Conservation (phyloP, 2,329 filamentous ascomycete species). For the Diaporthe nobilis region DNA sequence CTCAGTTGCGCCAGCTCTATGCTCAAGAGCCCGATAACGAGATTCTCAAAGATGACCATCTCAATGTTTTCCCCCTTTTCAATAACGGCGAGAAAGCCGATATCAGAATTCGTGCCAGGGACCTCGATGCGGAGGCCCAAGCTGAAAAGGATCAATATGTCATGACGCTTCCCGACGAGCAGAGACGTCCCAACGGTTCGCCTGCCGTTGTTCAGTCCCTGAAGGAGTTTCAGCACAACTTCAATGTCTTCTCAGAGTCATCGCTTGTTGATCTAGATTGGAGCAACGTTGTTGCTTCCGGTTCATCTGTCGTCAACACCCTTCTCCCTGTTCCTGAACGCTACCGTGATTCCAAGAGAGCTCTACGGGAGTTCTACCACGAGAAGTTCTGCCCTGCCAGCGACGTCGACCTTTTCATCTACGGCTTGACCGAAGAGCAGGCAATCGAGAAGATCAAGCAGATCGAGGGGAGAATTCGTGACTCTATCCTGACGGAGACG, state of each 20-base stretch:
- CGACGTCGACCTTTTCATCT: conserved; percentile 89
- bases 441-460: conserved; percentile 87
- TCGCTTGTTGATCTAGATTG: conserved; percentile 83
- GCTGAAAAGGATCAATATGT: conserved; percentile 76
- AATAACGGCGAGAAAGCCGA: conserved; percentile 63
- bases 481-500: conserved; percentile 85
- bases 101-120: conserved; percentile 74
- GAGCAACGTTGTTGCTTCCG: conserved; percentile 85
- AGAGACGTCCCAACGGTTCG: conserved; percentile 73
- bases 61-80: conserved; percentile 79
- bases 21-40: conserved; percentile 76
- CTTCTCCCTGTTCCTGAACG: conserved; percentile 78
- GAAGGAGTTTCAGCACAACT: conserved; percentile 82
- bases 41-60: conserved; percentile 66
- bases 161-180: conserved; percentile 74
- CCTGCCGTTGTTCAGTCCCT: conserved; percentile 78
- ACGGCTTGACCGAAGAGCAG: conserved; percentile 82
- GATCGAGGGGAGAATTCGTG: conserved; percentile 81
- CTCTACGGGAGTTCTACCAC: conserved; percentile 82
- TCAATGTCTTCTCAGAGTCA: conserved; percentile 85
- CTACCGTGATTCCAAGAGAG: conserved; percentile 73
- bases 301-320: conserved; percentile 85
- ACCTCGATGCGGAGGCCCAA: conserved; percentile 69
- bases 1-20: conserved; percentile 75
- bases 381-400: conserved; percentile 85